phyloP scores from a whole-genome alignment of 192 early-diverging fungal species.

The Lobosporangium transversale region DNA sequence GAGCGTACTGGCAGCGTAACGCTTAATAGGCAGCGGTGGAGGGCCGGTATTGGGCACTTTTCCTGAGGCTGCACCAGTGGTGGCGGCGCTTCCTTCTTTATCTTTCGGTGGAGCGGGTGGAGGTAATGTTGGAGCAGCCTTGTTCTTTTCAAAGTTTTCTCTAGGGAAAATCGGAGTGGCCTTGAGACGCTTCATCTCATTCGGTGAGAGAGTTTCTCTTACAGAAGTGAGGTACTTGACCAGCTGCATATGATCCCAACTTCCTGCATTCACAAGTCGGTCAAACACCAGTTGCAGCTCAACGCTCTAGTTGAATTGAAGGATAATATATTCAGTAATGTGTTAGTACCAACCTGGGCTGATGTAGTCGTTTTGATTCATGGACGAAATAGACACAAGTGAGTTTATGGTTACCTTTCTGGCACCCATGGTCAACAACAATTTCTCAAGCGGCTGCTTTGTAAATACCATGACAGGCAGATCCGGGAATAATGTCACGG shows the following conservation, averaged over 20 bases:
- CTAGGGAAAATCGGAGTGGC: constrained; percentile 75
- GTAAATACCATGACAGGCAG: constrained; percentile 76
- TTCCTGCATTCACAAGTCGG: constrained; percentile 73
- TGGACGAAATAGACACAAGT: not conserved
- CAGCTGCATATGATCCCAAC: constrained; percentile 87
- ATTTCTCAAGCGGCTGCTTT: constrained; percentile 61
- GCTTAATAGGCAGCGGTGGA: constrained; percentile 34
- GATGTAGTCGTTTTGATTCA: too few species aligned
- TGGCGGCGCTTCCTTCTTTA: too few species aligned
- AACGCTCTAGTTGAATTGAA: constrained; percentile 64
- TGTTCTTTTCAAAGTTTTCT: constrained; percentile 44
- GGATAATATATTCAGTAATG: too few species aligned
- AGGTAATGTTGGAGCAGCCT: constrained; percentile 7
- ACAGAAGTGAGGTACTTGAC: constrained; percentile 84
- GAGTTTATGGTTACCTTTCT: constrained; percentile 62
- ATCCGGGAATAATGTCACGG: constrained; percentile 85
- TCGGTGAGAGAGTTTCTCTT: constrained; percentile 66
- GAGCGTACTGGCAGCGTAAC: constrained; percentile 71
- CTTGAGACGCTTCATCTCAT: constrained; percentile 70
- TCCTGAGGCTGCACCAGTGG: constrained; percentile 9
- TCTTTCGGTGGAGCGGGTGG: constrained; percentile 18
- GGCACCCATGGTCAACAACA: constrained; percentile 78
- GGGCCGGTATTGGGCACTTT: constrained; percentile 9
- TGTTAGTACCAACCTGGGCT: too few species aligned
- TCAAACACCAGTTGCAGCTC: constrained; percentile 88